Conservation (phyloP, 768 basidiomycete genomes). For the Lentinula lateritia region DNA sequence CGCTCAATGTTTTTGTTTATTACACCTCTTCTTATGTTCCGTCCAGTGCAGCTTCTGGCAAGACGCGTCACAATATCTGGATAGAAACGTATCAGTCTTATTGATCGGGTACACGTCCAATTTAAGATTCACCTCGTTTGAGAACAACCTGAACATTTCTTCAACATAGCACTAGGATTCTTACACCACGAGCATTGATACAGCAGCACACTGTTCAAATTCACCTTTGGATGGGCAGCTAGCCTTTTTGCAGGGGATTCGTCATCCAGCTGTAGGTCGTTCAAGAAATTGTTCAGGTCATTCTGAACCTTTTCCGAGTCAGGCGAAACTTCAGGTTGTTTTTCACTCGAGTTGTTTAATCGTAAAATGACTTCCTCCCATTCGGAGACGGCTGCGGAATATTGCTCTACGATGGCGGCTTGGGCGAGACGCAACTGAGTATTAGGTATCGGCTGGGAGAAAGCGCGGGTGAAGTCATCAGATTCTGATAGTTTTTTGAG, state of each 20-base stretch:
- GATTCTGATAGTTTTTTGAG: conserved; percentile 12
- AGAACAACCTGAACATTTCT: conserved; percentile 44
- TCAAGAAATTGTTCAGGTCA: conserved; percentile 50
- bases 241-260: conserved; percentile 22
- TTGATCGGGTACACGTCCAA: not conserved
- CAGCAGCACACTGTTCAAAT: conserved; percentile 41
- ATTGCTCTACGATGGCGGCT: conserved; percentile 42
- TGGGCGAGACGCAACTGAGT: conserved; percentile 51
- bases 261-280: conserved; percentile 40
- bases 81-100: not conserved
- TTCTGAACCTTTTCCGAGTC: conserved; percentile 37
- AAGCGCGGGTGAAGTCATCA: conserved; percentile 34
- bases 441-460: conserved; percentile 29
- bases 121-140: conserved; percentile 28
- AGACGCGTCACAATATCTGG: conserved; percentile 38
- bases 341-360: conserved; percentile 20
- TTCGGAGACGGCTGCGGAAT: conserved; percentile 36
- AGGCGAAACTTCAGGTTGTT: conserved; percentile 14
- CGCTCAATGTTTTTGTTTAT: not conserved
- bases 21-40: conserved; percentile 31
- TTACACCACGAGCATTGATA: conserved; percentile 63
- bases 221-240: conserved; percentile 39
- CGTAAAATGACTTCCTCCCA: conserved; percentile 40
- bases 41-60: conserved; percentile 36
- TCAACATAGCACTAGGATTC: conserved; percentile 53